Conservation (phyloP, 1,284 basidiomycete genomes). For the Sparassis latifolia region DNA sequence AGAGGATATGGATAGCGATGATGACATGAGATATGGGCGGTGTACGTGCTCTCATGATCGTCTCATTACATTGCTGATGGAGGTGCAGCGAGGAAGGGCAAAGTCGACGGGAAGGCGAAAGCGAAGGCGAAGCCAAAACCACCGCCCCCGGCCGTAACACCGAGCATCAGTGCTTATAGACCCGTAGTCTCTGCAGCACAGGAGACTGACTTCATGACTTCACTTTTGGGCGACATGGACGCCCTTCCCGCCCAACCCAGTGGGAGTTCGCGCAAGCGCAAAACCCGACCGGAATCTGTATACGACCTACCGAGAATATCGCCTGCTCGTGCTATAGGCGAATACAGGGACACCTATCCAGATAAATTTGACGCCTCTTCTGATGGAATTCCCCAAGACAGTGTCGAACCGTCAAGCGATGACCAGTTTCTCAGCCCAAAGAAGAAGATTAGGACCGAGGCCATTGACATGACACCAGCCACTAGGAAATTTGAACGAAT, state of each 20-base stretch:
- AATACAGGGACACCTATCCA: too few relatives aligned
- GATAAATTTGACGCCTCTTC: too few relatives aligned
- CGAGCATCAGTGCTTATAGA: slow-evolving; percentile 44
- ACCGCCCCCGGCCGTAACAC: slow-evolving; percentile 44
- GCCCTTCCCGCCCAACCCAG: neutral
- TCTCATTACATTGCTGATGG: neutral
- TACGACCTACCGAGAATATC: too few relatives aligned
- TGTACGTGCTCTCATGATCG: slow-evolving; percentile 26
- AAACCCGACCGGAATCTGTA: too few relatives aligned
- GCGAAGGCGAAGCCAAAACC: slow-evolving; percentile 35
- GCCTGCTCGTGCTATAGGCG: too few relatives aligned
- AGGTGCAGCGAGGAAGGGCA: slow-evolving; percentile 35
- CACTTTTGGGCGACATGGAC: slow-evolving; percentile 67
- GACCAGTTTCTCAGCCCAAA: too few relatives aligned
- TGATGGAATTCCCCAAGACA: too few relatives aligned
- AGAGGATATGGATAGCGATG: slow-evolving; percentile 39
- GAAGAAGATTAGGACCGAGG: too few relatives aligned
- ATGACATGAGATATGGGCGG: slow-evolving; percentile 27
- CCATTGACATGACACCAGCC: too few relatives aligned
- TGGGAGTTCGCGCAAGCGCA: too few relatives aligned
- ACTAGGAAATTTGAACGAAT: slow-evolving; percentile 40
- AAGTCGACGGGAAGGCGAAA: slow-evolving; percentile 33
- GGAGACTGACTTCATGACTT: slow-evolving; percentile 77
- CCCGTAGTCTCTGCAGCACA: too few relatives aligned
- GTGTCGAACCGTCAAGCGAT: too few relatives aligned